Evolutionary conservation across 2,329 filamentous ascomycete species (phyloP), one percentile per base, ranked within the genome.

Genomic region (Cercospora citrullina): DNA sequence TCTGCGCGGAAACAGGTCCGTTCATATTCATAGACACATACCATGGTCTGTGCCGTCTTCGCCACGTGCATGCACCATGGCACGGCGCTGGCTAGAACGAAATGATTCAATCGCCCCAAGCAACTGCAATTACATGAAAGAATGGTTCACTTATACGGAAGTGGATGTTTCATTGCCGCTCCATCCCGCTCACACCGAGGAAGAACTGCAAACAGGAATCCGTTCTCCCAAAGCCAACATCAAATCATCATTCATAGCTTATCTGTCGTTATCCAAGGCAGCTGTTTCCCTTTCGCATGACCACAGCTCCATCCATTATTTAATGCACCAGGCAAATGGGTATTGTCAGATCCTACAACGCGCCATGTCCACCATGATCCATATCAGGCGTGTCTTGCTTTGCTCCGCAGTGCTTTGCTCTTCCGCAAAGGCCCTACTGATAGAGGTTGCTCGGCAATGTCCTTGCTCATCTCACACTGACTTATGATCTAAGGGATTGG

Each of bases 401-500:
- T 23, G 31, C 42, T 63, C 18, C 10, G 30, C 42, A 55, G 9
- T 36, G 28, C 28, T 30, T 30, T 30, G 28, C 28, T 30, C 28
- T 30, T 7, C 61, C 26, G 53, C 42, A 10, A 57, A 26, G 36
- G 10, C 33, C 26, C 36, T 16, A 5, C 48, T 28, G 18, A 18
- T 33, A 14, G 21, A 28, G 9, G 16, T 33, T 18, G 42, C 63
- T 51, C 45, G 9, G 5, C 18, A 51, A n/a, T 7, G 10, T 51
- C 23, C 5, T 12, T 23, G 39, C 14, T 53, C 23, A 36, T 53
- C 4, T 51, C 31, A 18, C 31, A 16, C 39, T 7, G 28, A 28
- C n/a, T 36, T 14, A 6, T 60, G 72, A 21, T 16, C 14, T 58
- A 58, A 31, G 70, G 73, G 61, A 86, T 78, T 30, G 84, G 77